These are phyloP conservation scores for Dichotomopilus funicola DNA, from an alignment of 2,329 filamentous ascomycete genomes.

Conservation along the genomic window DNA sequence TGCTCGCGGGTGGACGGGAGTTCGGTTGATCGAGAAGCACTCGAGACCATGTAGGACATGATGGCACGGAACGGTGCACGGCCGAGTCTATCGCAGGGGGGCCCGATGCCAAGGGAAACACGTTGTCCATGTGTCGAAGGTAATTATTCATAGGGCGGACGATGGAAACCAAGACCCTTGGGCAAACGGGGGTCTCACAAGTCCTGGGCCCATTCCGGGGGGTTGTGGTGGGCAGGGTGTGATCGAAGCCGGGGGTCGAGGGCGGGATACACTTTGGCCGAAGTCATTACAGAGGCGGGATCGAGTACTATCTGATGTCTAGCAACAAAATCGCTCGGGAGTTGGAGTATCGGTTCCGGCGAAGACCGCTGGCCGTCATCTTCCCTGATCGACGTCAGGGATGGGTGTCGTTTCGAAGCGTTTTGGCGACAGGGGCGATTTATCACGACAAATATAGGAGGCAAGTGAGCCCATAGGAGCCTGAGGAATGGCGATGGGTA, in stretches of 20 bases:
- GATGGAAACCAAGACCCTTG: neutral
- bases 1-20: conserved; percentile 4
- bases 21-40: conserved; percentile 15
- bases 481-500: too few species aligned
- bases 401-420: conserved; percentile 25
- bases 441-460: neutral
- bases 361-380: neutral
- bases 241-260: neutral
- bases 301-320: conserved; percentile 15
- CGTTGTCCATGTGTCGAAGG: neutral
- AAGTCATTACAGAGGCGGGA: neutral
- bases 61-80: conserved; percentile 24
- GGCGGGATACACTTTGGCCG: conserved; percentile 11
- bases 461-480: neutral
- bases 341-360: neutral
- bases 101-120: conserved; percentile 19
- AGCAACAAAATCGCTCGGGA: neutral
- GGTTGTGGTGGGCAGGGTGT: neutral
- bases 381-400: conserved; percentile 27
- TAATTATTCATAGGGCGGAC: neutral
- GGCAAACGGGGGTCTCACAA: neutral
- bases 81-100: conserved; percentile 19
- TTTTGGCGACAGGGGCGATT: conserved; percentile 23
- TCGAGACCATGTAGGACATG: conserved; percentile 20
- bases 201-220: neutral